A percentile compares a stretch with the other conserved stretches of the same genome.
Evolutionary conservation across 805 yeast genomes (phyloP).

Genomic region (Tetrapisispora arboricola): DNA sequence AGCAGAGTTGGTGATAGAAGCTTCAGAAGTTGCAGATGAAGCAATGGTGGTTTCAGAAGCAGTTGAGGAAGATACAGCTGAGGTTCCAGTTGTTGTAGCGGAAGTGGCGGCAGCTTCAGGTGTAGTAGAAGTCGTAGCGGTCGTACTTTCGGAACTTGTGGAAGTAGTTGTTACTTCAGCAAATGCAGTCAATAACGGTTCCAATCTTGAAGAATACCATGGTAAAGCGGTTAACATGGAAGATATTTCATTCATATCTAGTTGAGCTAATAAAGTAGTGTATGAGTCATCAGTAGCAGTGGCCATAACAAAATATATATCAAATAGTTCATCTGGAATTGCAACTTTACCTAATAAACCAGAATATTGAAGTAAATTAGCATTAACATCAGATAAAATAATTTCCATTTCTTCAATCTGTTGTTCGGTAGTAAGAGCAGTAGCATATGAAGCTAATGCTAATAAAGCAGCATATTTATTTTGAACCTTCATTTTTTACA

Average conservation of each 20-base stretch:
- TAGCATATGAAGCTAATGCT: constrained; percentile 15
- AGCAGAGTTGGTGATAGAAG: background rate
- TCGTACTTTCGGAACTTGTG: constrained; percentile 1
- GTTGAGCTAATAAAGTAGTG: constrained; percentile 20
- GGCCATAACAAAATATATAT: constrained; percentile 9
- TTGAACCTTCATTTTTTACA: background rate
- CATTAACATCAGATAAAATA: constrained; percentile 15
- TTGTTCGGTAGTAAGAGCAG: constrained; percentile 11
- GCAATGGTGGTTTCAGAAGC: background rate
- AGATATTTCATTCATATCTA: constrained; percentile 20
- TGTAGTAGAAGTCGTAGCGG: constrained; percentile 4
- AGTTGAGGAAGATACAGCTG: constrained; percentile 1
- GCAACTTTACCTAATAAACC: constrained; percentile 8
- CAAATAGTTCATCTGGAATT: constrained; percentile 18
- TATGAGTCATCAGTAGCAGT: constrained; percentile 20
- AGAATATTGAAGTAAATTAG: constrained; percentile 12
- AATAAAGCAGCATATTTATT: constrained; percentile 9
- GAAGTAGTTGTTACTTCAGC: constrained; percentile 6
- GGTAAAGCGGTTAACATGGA: constrained; percentile 27
- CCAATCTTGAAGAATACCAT: constrained; percentile 29
- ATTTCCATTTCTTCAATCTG: constrained; percentile 17
- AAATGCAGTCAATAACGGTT: constrained; percentile 7
- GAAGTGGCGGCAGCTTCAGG: constrained; percentile 1
- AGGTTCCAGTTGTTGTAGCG: background rate
- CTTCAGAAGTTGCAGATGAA: background rate